Conservation (phyloP, 73 alveolate species). For the Tetrahymena borealis region DNA sequence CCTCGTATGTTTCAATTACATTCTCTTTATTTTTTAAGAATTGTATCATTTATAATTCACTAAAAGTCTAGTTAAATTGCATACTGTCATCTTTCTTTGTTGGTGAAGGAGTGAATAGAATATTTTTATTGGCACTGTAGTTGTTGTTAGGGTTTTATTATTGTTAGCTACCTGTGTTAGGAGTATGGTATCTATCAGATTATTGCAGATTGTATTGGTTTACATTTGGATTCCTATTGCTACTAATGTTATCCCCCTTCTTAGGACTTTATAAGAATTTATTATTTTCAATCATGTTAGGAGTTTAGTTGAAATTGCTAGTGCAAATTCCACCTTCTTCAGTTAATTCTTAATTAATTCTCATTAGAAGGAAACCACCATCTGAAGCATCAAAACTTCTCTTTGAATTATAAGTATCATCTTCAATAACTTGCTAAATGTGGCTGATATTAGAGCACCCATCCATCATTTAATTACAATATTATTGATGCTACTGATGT, state of each 20-base stretch:
- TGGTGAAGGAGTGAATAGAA: background rate
- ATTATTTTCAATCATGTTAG: background rate
- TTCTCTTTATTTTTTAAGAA: constrained; percentile 3
- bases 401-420: background rate
- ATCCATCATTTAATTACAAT: background rate
- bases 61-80: background rate
- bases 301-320: background rate
- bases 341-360: background rate
- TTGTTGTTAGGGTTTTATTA: background rate
- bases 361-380: background rate
- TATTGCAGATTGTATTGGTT: background rate
- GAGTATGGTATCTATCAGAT: background rate
- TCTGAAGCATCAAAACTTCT: background rate
- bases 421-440: background rate
- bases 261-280: background rate
- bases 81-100: background rate
- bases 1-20: constrained; percentile 21
- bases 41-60: background rate
- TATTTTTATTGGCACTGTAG: background rate
- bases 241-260: background rate
- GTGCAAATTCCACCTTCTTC: background rate
- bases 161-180: background rate
- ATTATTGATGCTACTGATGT: background rate
- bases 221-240: background rate
- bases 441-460: background rate